Evolutionary conservation across 2,329 filamentous ascomycete genomes (phyloP), one percentile per base, ranked within the genome.

Genomic region (Tolypocladium ovalisporum): DNA sequence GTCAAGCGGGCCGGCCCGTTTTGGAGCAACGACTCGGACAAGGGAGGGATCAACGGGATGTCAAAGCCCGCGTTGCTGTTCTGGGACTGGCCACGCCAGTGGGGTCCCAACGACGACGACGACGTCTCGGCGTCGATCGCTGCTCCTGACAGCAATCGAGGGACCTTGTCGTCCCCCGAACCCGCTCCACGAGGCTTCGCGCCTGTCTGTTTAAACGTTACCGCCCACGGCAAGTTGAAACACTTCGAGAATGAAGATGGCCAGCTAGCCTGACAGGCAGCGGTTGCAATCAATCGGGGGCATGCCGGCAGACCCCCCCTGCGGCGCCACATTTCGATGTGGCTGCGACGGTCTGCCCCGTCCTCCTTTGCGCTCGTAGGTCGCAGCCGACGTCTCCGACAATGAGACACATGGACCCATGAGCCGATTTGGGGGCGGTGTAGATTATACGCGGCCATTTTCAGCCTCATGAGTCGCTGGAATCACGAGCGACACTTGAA

Each of bases 1-100:
- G n/a, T 24, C 44, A 9, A 15, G 42, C 54, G 54, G 54, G 40
- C 54, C 54, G 54, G 36, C 54, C 54, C 54, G 54, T 55, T 37
- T 49, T 35, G n/a, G 32, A 22, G 32, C n/a, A 36, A 5, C 32
- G 19, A 4, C 13, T 24, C 44, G 2, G 24, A 15, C 44, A 47
- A 47, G 44, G 42, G 42, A 47, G 42, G 42, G 44, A 47, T 47
- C 44, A 47, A 47, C 24, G 24, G 44, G 44, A 29, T 8, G 6
- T 29, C 44, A 7, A 27, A 17, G 44, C 13, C 22, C 39, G 39
- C 44, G 27, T 19, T 29, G 42, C 24, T 29, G 42, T 29, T 13
- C 29, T 17, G 12, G 42, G 42, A 47, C 42, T 29, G 42, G 42
- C 24, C 42, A 47, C 24, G 24, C 12, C 13, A 7, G 42, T 29